Evolutionary conservation across 768 basidiomycete genomes (phyloP).

Genomic region (Steccherinum ochraceum): DNA sequence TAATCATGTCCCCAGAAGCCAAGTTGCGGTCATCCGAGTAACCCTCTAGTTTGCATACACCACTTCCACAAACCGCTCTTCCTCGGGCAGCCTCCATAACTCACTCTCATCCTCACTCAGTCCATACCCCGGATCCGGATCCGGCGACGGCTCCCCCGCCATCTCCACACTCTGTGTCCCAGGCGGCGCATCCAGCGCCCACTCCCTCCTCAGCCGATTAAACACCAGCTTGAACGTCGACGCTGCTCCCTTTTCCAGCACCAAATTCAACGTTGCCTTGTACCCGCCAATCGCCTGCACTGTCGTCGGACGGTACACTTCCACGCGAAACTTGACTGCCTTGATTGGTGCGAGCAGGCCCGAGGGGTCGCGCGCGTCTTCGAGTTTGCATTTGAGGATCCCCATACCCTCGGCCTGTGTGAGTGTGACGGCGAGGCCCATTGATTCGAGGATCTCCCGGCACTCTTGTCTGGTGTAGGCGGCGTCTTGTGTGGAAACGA

Average conservation of each 20-base stretch:
- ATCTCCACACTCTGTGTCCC: constrained; percentile 11
- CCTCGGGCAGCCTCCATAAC: constrained; percentile 15
- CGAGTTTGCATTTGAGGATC: constrained; percentile 70
- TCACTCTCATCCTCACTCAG: not conserved
- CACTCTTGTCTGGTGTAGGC: constrained; percentile 70
- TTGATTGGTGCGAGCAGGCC: constrained; percentile 53
- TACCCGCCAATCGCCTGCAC: constrained; percentile 41
- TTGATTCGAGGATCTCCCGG: constrained; percentile 59
- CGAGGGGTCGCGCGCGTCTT: constrained; percentile 55
- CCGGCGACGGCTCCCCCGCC: constrained; percentile 2
- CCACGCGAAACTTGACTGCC: constrained; percentile 77
- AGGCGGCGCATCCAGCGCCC: constrained; percentile 53
- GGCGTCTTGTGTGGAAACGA: constrained; percentile 54
- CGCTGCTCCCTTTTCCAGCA: constrained; percentile 83
- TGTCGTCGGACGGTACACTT: constrained; percentile 43
- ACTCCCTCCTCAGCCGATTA: constrained; percentile 56
- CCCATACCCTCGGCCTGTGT: constrained; percentile 59
- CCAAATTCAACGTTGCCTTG: constrained; percentile 54
- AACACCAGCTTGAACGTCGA: constrained; percentile 77
- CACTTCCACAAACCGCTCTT: constrained; percentile 28
- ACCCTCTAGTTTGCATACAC: constrained; percentile 24
- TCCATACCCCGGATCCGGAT: not conserved
- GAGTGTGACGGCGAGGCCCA: constrained; percentile 64
- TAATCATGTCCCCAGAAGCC: no score
- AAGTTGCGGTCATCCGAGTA: no score